Percentiles rank a stretch among this genome's conserved stretches.
Conservation (phyloP, 371 early-diverging fungal genomes). For the Mortierella sp. region DNA sequence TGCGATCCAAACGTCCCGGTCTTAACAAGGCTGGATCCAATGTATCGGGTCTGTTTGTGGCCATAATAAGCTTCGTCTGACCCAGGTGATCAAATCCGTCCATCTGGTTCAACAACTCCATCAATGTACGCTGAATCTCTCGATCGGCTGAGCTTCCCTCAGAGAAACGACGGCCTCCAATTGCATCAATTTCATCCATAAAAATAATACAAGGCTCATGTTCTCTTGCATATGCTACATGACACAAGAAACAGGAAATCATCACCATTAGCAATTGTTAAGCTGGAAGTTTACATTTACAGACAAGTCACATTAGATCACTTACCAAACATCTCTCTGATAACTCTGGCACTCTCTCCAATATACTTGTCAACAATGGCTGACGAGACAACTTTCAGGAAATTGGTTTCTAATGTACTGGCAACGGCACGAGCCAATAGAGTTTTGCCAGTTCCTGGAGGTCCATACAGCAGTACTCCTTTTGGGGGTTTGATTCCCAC, state of each 20-base stretch:
- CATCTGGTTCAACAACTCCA: slow-evolving; percentile 99
- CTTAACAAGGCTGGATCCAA: slow-evolving; percentile 98
- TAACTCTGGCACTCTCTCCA: slow-evolving; percentile 97
- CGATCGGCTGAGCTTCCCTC: slow-evolving; percentile 99
- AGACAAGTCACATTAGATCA: slow-evolving; percentile 61
- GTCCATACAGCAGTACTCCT: slow-evolving; percentile 99
- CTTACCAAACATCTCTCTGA: slow-evolving; percentile 98
- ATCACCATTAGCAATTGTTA: not conserved
- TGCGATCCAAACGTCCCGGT: slow-evolving; percentile 98
- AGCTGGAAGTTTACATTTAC: slow-evolving; percentile 68
- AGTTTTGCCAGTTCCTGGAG: slow-evolving; percentile 97
- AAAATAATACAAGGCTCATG: slow-evolving; percentile 99
- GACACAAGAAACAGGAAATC: too few species aligned
- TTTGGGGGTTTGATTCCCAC: slow-evolving; percentile 97
- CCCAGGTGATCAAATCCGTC: slow-evolving; percentile 99
- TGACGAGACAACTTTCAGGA: slow-evolving; percentile 96
- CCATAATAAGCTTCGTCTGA: slow-evolving; percentile 99
- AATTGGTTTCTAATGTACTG: slow-evolving; percentile 95
- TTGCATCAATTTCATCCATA: slow-evolving; percentile 99
- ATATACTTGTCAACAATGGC: slow-evolving; percentile 86
- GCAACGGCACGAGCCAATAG: slow-evolving; percentile 98
- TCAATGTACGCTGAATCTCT: slow-evolving; percentile 99
- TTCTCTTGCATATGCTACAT: slow-evolving; percentile 94
- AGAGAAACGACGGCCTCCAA: slow-evolving; percentile 99
- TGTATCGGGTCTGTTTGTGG: slow-evolving; percentile 99